Evolutionary conservation across 768 basidiomycete species (phyloP), one percentile per base, ranked within the genome.

Genomic region (Auriscalpium orientale): DNA sequence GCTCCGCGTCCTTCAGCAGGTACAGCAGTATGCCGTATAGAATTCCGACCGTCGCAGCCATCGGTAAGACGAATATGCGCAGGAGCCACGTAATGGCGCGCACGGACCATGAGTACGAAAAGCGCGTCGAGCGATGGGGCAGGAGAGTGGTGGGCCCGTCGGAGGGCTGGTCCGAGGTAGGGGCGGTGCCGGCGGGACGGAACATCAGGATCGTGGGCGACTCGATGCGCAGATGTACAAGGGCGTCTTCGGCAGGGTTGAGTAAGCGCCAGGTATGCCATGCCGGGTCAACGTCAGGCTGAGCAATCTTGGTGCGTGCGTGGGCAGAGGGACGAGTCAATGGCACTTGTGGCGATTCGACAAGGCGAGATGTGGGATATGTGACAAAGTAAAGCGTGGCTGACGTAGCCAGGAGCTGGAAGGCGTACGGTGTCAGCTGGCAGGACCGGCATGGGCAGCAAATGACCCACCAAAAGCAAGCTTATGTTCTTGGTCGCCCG

Each of bases 1-100:
- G 80, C 56, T 99, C 94, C 0, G 91, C 83, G 61, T 95, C 87
- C 72, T 95, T 95, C 58, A 98, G 74, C 2, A 99, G 77, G 66
- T 94, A 94, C 10, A 91, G 75, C 8, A 95, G 74, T 11, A 98
- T 71, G 8, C 80, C 77, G 67, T 89, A 98, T 10, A 98, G 75
- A 4, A 79, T 69, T 22, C 78, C 71, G 8, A 87, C 89, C 0
- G 95, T 95, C 6, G 76, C 76, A 8, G 82, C 79, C 66, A 97
- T 95, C 0, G 95, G 95, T 1, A 94, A 69, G 2, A 91, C 73
- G 68, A 98, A 82, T 58, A 95, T 87, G 70, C 89, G 90, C 63
- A 87, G 61, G 22, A 91, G 68, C 84, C 91, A 91, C n/a, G 83
- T 68, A 8, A 88, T 61, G 12, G 84, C 76, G 53, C 80, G 79